Evolutionary conservation across 768 basidiomycete genomes (phyloP), one percentile per base, ranked within the genome.

Genomic region (Boletus reticuloceps): DNA sequence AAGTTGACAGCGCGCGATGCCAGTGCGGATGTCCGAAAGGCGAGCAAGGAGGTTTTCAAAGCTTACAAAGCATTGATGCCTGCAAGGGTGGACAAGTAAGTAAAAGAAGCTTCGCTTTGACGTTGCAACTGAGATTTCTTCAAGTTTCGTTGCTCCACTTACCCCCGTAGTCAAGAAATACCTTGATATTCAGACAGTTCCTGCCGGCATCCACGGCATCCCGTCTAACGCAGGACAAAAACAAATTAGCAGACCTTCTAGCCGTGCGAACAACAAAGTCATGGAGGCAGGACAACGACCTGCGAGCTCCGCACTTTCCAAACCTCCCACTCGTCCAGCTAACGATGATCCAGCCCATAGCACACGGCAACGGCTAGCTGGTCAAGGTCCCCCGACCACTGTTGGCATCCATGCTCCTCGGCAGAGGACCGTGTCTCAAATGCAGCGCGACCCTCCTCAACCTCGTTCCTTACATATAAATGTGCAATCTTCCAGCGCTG

Each of bases 101-200:
- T 69, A 6, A 20, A 53, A 17, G 9, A 50, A 12, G 13, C 16
- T 31, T 31, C 31, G 62, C 57, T 37, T 19, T 13, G n/a, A 36
- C 42, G 16, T 50, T 29, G 32, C 8, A 51, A 46, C 54, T 63
- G 45, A 67, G 13, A 37, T 43, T 6, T 38, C 43, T 29, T 50
- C 17, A 56, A 94, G 91, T 47, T 94, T 94, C 63, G 77, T 80
- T 17, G 76, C 76, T 5, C 89, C 89, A 14, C 76, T 94, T 13
- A 84, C 87, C 7, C 91, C 92, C 1, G 86, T 83, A 4, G 83
- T 83, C 38, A 86, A 82, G 62, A 91, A 88, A 70, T 90, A 90
- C 64, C 79, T 93, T 4, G 84, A 85, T 55, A 78, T 82, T 47
- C 74, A 70, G 40, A 13, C 34, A 1, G 53, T 44, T 8, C 43